A percentile compares a stretch with the other conserved stretches of the same genome.
Evolutionary conservation across 2,329 filamentous ascomycete species (phyloP).

Genomic region (Stagonosporopsis vannaccii): DNA sequence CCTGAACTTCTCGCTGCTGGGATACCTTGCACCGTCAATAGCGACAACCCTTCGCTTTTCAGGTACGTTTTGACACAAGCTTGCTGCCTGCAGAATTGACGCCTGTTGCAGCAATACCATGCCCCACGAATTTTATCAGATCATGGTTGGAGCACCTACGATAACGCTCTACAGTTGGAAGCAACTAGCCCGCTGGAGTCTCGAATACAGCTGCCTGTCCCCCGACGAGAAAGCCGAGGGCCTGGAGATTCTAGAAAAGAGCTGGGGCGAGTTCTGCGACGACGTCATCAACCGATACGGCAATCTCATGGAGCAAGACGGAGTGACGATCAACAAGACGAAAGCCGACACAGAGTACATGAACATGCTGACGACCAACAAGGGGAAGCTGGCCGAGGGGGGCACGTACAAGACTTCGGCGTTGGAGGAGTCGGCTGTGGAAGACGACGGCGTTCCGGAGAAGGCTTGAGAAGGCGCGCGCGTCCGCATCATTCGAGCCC

Average conservation of each 20-base stretch:
- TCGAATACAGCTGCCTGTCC: constrained; percentile 54
- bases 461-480: background rate
- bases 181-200: constrained; percentile 61
- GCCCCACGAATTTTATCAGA: constrained; percentile 79
- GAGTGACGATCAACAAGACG: background rate
- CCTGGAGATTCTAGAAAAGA: constrained; percentile 57
- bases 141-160: constrained; percentile 71
- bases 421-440: background rate
- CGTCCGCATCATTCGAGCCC: background rate
- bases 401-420: background rate
- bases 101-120: constrained; percentile 65
- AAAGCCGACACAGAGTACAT: background rate
- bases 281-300: constrained; percentile 48
- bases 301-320: background rate
- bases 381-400: background rate
- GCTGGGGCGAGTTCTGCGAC: constrained; percentile 67
- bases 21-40: constrained; percentile 76
- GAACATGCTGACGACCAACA: constrained; percentile 1
- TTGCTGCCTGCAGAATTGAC: background rate
- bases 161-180: constrained; percentile 76
- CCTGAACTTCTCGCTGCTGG: constrained; percentile 74
- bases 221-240: constrained; percentile 51
- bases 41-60: constrained; percentile 78
- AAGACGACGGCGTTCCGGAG: background rate
- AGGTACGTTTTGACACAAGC: constrained; percentile 52